A percentile compares a stretch with the other conserved stretches of the same genome.
These are phyloP conservation scores for Boletus eberwhitei DNA, from an alignment of 768 basidiomycete species.

Conservation along the genomic window DNA sequence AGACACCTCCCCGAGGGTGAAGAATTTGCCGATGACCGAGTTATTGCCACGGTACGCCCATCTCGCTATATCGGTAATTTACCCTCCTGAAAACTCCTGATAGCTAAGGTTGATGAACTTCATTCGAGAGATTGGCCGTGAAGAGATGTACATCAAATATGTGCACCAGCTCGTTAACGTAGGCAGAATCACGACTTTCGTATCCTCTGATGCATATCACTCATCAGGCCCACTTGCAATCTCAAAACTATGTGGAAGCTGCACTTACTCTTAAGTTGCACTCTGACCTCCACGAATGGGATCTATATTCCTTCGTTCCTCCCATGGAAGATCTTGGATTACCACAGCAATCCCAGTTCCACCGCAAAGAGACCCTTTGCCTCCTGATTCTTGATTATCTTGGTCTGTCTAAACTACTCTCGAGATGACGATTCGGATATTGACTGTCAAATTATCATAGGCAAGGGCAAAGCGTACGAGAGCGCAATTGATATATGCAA, in stretches of 20 bases:
- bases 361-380: slow-evolving; percentile 89
- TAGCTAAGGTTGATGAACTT: slow-evolving; percentile 91
- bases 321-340: slow-evolving; percentile 89
- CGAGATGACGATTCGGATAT: neutral
- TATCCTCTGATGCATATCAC: slow-evolving; percentile 12
- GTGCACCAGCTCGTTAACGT: slow-evolving; percentile 93
- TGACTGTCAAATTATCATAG: slow-evolving; percentile 36
- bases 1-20: slow-evolving; percentile 89
- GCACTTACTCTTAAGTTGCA: slow-evolving; percentile 91
- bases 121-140: slow-evolving; percentile 84
- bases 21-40: slow-evolving; percentile 92
- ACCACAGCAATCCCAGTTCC: slow-evolving; percentile 91
- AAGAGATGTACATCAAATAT: slow-evolving; percentile 95
- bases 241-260: slow-evolving; percentile 90
- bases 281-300: slow-evolving; percentile 92
- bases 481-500: slow-evolving; percentile 90
- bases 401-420: slow-evolving; percentile 42
- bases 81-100: slow-evolving; percentile 11
- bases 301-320: slow-evolving; percentile 71
- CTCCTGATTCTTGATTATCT: slow-evolving; percentile 92
- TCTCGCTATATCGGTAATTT: neutral
- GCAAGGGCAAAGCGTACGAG: slow-evolving; percentile 98
- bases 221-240: slow-evolving; percentile 76
- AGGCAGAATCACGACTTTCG: slow-evolving; percentile 23
- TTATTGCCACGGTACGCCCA: slow-evolving; percentile 74